Percentiles rank a stretch among this genome's conserved stretches.
These are phyloP conservation scores for Cytospora schulzeri DNA, from an alignment of 2,329 filamentous ascomycete species.

Conservation along the genomic window DNA sequence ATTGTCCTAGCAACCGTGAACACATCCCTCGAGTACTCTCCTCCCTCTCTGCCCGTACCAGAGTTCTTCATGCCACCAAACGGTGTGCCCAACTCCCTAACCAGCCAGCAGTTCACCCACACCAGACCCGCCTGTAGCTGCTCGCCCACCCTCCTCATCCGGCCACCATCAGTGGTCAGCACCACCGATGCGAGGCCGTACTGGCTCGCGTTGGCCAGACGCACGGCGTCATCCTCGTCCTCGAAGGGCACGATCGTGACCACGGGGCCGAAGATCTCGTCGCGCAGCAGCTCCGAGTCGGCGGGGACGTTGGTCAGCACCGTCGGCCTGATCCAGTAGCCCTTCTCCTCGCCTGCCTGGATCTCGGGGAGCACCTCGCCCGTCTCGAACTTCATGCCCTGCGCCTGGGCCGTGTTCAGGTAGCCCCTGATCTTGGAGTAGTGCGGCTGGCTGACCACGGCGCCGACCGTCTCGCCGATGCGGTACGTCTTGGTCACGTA, in stretches of 20 bases:
- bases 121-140: slow-evolving; percentile 38
- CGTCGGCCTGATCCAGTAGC: slow-evolving; percentile 36
- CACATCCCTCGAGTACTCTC: slow-evolving; percentile 38
- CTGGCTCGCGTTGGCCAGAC: slow-evolving; percentile 35
- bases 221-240: slow-evolving; percentile 33
- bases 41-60: slow-evolving; percentile 37
- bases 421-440: slow-evolving; percentile 36
- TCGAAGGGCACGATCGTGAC: slow-evolving; percentile 43
- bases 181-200: slow-evolving; percentile 37
- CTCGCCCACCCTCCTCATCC: slow-evolving; percentile 37
- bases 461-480: slow-evolving; percentile 32
- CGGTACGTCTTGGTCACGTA: slow-evolving; percentile 32
- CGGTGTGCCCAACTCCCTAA: slow-evolving; percentile 38
- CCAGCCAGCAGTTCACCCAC: slow-evolving; percentile 40
- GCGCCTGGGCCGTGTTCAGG: slow-evolving; percentile 31
- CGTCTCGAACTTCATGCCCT: slow-evolving; percentile 32
- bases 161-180: slow-evolving; percentile 35
- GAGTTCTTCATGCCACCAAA: slow-evolving; percentile 41
- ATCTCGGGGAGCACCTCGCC: slow-evolving; percentile 30
- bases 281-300: slow-evolving; percentile 37
- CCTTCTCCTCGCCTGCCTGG: slow-evolving; percentile 24
- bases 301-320: slow-evolving; percentile 33
- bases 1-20: slow-evolving; percentile 38
- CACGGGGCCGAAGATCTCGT: slow-evolving; percentile 48
- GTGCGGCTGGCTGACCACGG: slow-evolving; percentile 36